These are phyloP conservation scores for Gamarada debralockiae DNA, from an alignment of 495 filamentous ascomycete genomes.

Conservation along the genomic window DNA sequence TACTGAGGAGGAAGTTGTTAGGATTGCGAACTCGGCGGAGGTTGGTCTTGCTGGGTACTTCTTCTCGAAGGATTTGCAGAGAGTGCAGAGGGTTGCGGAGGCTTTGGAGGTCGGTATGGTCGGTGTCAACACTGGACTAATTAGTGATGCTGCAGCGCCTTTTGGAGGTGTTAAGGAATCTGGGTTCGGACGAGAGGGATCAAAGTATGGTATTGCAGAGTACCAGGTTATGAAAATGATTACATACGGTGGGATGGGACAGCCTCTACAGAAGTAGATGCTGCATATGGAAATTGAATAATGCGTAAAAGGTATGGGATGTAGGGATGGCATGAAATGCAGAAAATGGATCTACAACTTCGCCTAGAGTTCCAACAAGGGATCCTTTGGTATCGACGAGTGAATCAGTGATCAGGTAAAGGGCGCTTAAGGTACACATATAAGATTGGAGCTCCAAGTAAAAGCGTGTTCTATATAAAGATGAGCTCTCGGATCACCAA, in stretches of 20 bases:
- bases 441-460: too few species aligned
- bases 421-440: too few species aligned
- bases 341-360: too few species aligned
- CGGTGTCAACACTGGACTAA: conserved; percentile 78
- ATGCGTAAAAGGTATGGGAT: too few species aligned
- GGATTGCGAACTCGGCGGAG: conserved; percentile 68
- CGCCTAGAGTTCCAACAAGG: too few species aligned
- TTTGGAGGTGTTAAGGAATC: conserved; percentile 95
- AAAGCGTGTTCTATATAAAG: too few species aligned
- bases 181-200: conserved; percentile 90
- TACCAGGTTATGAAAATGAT: conserved; percentile 86
- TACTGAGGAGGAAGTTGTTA: conserved; percentile 78
- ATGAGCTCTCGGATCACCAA: too few species aligned
- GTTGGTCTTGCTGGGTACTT: conserved; percentile 88
- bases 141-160: conserved; percentile 76
- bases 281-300: not conserved
- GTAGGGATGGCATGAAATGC: too few species aligned
- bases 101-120: conserved; percentile 89
- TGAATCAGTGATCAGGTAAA: too few species aligned
- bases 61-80: conserved; percentile 68
- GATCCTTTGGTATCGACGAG: too few species aligned
- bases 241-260: conserved; percentile 73
- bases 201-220: conserved; percentile 86
- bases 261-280: conserved; percentile 42
- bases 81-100: conserved; percentile 75